Evolutionary conservation across 106 monocot genomes (phyloP).

Genomic region (Chionographis japonica): DNA sequence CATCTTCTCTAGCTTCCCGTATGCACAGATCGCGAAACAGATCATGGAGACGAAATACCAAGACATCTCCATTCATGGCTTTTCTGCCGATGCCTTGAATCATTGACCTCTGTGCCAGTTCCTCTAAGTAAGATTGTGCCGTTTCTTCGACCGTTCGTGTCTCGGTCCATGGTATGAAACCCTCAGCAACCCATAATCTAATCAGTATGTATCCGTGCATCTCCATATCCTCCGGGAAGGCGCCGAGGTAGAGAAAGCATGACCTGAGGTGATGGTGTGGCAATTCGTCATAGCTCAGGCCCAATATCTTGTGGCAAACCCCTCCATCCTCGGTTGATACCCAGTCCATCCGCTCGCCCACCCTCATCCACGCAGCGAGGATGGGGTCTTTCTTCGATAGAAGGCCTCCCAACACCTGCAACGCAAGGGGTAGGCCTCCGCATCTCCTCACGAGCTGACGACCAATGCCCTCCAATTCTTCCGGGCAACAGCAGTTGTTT

Average conservation of each 20-base stretch:
- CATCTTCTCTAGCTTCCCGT: too few relatives aligned
- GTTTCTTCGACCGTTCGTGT: background rate
- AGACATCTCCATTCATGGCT: too few relatives aligned
- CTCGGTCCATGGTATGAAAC: background rate
- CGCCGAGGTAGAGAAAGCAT: constrained; percentile 9
- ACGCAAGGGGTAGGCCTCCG: constrained; percentile 20
- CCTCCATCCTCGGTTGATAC: background rate
- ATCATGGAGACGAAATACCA: too few relatives aligned
- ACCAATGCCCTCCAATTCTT: background rate
- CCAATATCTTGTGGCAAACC: constrained; percentile 1
- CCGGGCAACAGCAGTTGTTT: background rate
- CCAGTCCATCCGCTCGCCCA: constrained; percentile 5
- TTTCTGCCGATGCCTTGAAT: background rate
- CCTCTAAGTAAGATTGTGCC: constrained; percentile 8
- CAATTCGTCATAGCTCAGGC: constrained; percentile 9
- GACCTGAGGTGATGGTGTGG: constrained; percentile 1
- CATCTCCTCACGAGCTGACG: constrained; percentile 10
- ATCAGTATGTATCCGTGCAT: background rate
- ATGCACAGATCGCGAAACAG: too few relatives aligned
- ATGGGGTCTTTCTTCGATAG: constrained; percentile 4
- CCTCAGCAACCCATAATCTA: constrained; percentile 30
- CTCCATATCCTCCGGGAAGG: constrained; percentile 11
- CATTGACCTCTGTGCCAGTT: constrained; percentile 10
- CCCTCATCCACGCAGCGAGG: constrained; percentile 1
- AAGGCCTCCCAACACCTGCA: constrained; percentile 23